phyloP scores from a whole-genome alignment of 2,329 filamentous ascomycete genomes.

The Gaeumannomyces sp. region DNA sequence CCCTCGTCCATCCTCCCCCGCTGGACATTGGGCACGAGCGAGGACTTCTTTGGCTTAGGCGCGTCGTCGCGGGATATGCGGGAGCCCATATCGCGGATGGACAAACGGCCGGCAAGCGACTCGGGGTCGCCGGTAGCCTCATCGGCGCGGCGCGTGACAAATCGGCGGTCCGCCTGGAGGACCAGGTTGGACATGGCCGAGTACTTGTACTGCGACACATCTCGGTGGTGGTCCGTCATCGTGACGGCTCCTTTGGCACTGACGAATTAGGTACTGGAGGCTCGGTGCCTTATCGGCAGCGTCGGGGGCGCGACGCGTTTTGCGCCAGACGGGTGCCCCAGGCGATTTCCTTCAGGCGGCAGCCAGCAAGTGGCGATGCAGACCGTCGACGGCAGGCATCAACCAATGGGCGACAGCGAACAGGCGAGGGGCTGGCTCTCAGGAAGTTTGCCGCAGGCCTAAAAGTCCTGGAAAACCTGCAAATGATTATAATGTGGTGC shows the following conservation, averaged over 20 bases:
- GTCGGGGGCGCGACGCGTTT: not conserved
- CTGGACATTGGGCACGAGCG: conserved; percentile 63
- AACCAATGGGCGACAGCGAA: not conserved
- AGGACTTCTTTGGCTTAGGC: conserved; percentile 68
- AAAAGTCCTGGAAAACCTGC: not conserved
- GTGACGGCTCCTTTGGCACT: conserved; percentile 25
- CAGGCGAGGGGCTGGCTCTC: not conserved
- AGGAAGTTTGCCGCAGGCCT: not conserved
- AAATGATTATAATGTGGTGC: not conserved
- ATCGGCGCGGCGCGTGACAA: conserved; percentile 85
- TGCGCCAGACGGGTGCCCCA: not conserved
- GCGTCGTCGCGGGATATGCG: conserved; percentile 72
- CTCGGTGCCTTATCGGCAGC: conserved; percentile 4
- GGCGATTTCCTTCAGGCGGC: conserved; percentile 4
- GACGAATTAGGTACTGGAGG: conserved; percentile 2
- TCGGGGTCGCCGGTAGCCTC: conserved; percentile 96
- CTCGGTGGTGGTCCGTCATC: conserved; percentile 69
- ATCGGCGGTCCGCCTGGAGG: conserved; percentile 97
- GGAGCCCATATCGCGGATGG: conserved; percentile 89
- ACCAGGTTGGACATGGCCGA: conserved; percentile 99
- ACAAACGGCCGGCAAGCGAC: conserved; percentile 89
- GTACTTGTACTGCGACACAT: conserved; percentile 98
- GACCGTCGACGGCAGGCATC: conserved; percentile 6
- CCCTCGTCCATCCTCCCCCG: conserved; percentile 73
- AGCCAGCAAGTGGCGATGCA: conserved; percentile 10